Base-by-base conservation (phyloP, 345 rosid genomes). In the Linum lewisii region DNA sequence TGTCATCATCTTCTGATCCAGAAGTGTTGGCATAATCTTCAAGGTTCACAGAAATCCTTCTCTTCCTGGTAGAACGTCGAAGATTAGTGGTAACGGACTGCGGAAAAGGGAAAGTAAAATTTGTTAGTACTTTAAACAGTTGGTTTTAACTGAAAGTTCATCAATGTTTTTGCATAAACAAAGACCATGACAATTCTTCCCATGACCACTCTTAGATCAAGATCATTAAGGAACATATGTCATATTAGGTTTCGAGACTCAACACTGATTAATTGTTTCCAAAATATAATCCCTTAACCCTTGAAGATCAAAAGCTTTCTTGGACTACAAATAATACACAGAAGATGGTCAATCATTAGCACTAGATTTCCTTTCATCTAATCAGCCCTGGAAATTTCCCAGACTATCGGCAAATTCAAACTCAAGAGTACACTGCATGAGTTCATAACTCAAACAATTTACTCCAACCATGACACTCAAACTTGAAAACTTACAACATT, bases 21-120 rank as follows among this genome's bases (percentile, higher is more conserved):
- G 97, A 94, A 79, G 90, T 87, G 67, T 83, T 87, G 13, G 90
- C 84, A 72, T 78, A 94, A 72, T 65, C 95, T 49, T 84, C 94
- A 60, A 87, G 96, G 65, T 79, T 81, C 66, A 84, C 92, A 59
- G 95, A 73, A 62, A 81, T 51, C 77, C 96, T 85, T 79, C 96
- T 87, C 81, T 81, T 87, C 75, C 99, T 75, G 21, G 96, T 82
- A 47, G 99, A 94, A 55, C 97, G 99, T 52, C 99, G 90, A 61
- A 94, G 96, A 69, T 94, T 91, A 57, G 86, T 64, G 58, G 88
- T 61, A 36, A 76, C 74, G 60, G 88, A 75, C 99, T 94, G 82
- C 69, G 59, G 14, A 65, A 66, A 67, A 66, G 45, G 64, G 53
- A 24, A 55, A 64, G 66, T 37, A 57, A 36, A 38, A 59, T 25